Conservation (phyloP, 179 eudicot species). For the Silene coronaria region DNA sequence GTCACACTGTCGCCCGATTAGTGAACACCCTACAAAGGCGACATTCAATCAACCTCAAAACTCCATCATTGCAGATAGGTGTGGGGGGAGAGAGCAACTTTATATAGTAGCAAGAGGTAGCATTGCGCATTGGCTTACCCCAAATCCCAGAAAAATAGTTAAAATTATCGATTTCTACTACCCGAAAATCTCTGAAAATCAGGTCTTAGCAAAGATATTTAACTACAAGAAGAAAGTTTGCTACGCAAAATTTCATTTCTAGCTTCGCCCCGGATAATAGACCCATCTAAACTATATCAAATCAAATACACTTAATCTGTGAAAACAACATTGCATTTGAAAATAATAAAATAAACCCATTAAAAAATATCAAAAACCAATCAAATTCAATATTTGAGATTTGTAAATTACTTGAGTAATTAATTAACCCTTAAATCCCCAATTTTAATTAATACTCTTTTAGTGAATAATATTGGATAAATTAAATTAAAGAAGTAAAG, state of each 20-base stretch:
- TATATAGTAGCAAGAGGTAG: no score
- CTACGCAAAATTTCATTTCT: no score
- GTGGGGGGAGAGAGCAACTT: no score
- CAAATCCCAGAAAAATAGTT: no score
- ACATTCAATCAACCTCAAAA: neutral
- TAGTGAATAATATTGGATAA: neutral
- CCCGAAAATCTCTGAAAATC: no score
- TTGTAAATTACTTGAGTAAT: neutral
- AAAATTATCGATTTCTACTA: no score
- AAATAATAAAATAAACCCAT: neutral
- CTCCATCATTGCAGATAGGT: no score
- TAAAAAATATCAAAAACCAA: neutral
- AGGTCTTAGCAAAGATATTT: no score
- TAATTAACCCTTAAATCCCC: neutral
- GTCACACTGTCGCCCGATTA: neutral
- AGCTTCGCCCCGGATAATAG: neutral
- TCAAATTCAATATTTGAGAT: neutral
- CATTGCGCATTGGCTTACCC: no score
- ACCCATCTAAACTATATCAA: neutral
- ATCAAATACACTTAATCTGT: neutral
- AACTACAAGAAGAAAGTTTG: no score
- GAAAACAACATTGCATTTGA: neutral
- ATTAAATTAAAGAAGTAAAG: neutral
- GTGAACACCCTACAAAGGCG: neutral
- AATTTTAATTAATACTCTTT: neutral